Evolutionary conservation across 2,329 filamentous ascomycete species (phyloP).

Genomic region (Aspergillus sp.): DNA sequence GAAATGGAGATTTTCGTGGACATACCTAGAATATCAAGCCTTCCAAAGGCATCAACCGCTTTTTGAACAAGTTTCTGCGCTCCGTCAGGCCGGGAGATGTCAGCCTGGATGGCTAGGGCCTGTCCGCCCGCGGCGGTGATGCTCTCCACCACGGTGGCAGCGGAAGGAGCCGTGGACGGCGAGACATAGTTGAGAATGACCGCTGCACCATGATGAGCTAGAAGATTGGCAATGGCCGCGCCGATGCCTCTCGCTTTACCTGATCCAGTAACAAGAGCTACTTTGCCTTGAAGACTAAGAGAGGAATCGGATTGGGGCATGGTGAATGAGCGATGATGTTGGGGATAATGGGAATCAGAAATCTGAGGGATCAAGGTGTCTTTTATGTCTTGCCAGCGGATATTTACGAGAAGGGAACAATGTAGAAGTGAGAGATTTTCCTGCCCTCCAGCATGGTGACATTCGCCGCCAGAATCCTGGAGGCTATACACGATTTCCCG

Average conservation of each 20-base stretch:
- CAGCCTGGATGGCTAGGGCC: conserved; percentile 15
- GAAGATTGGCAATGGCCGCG: conserved; percentile 65
- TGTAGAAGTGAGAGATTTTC: not conserved
- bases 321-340: not conserved
- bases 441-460: not conserved
- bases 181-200: conserved; percentile 65
- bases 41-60: not conserved
- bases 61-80: not conserved
- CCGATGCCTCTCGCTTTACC: conserved; percentile 61
- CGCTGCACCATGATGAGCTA: conserved; percentile 65
- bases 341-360: not conserved
- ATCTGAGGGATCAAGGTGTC: not conserved
- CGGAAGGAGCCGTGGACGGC: conserved; percentile 6
- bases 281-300: conserved; percentile 25
- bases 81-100: conserved; percentile 14
- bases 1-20: not conserved
- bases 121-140: conserved; percentile 13
- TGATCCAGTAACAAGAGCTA: conserved; percentile 41
- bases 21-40: conserved; percentile 3
- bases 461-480: not conserved
- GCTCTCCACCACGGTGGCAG: conserved; percentile 7
- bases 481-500: conserved; percentile 4
- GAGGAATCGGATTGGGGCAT: not conserved
- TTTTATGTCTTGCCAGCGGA: not conserved
- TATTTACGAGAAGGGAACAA: too few relatives aligned